phyloP scores from a whole-genome alignment of 306 rosid genomes.

The Vigna reflexopilosa region DNA sequence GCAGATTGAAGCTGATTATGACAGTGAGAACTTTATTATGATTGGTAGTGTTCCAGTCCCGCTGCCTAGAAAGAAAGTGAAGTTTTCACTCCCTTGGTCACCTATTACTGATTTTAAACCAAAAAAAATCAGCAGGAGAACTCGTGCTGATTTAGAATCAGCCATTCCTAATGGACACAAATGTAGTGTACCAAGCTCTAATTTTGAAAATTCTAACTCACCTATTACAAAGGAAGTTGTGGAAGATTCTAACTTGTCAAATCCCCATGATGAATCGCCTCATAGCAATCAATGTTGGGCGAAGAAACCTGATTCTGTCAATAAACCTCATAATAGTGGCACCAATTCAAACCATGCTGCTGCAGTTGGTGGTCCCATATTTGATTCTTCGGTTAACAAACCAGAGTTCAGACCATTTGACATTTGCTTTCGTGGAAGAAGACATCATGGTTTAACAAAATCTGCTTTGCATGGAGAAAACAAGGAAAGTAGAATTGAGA shows the following conservation, averaged over 20 bases:
- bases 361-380: too few species aligned
- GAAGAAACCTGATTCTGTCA: conserved; percentile 22
- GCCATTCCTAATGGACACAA: not conserved
- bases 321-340: not conserved
- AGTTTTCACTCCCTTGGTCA: not conserved
- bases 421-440: too few species aligned
- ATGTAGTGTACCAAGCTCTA: too few species aligned
- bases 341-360: not conserved
- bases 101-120: not conserved
- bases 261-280: conserved; percentile 18
- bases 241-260: not conserved
- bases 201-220: conserved; percentile 11
- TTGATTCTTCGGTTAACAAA: too few species aligned
- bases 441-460: too few species aligned
- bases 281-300: conserved; percentile 12
- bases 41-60: not conserved
- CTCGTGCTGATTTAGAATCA: conserved; percentile 7
- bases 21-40: not conserved
- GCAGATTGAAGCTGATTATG: conserved; percentile 18
- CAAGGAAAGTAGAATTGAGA: too few species aligned
- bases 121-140: not conserved
- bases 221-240: not conserved
- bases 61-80: not conserved
- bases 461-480: too few species aligned
- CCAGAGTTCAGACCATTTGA: too few species aligned